Base-by-base conservation (phyloP, 2,329 filamentous ascomycete genomes). In the Annulohypoxylon truncatum region DNA sequence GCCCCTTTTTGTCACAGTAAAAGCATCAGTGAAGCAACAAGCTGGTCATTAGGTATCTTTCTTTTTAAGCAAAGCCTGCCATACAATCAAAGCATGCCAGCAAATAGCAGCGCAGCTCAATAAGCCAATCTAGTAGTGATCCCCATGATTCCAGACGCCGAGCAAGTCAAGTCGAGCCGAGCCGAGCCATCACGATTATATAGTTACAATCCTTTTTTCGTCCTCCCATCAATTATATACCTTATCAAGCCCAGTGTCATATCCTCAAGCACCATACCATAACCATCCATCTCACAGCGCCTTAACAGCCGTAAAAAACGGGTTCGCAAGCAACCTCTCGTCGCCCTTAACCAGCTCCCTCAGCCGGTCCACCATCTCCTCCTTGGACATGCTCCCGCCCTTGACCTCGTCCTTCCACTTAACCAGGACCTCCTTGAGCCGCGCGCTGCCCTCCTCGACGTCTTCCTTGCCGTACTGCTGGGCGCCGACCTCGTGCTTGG, bases 381-480 rank as follows among this genome's bases (percentile, higher is more conserved):
- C 90, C 72, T 89, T 89, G 61, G 82, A 89, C 83, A 93, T 82
- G 3, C 82, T 78, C 28, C 84, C 87, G 1, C 79, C 84, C 63
- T 87, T 81, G 9, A 89, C 87, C 77, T 95, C 90, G 55, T 88
- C 85, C 83, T 97, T 97, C 96, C 96, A 99, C 77, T 89, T 87
- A 40, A 91, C 81, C 63, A 99, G 81, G 75, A 97, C 85, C 48
- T 90, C 87, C 81, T 98, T 98, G 51, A 99, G 83, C 80, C 97
- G 82, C 22, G 86, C 87, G 76, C 92, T 97, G 6, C 96, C 96
- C 77, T 95, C 89, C 73, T 97, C 94, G 0, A 98, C 92, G 71
- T 99, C 94, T 69, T 94, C 87, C 74, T 93, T 94, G 69, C 87
- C 91, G 76, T 93, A 93, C 71, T 87, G 81, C 44, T 65, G 61